Evolutionary conservation across 2,329 filamentous ascomycete genomes (phyloP).

Genomic region (Microascus cirrosus): DNA sequence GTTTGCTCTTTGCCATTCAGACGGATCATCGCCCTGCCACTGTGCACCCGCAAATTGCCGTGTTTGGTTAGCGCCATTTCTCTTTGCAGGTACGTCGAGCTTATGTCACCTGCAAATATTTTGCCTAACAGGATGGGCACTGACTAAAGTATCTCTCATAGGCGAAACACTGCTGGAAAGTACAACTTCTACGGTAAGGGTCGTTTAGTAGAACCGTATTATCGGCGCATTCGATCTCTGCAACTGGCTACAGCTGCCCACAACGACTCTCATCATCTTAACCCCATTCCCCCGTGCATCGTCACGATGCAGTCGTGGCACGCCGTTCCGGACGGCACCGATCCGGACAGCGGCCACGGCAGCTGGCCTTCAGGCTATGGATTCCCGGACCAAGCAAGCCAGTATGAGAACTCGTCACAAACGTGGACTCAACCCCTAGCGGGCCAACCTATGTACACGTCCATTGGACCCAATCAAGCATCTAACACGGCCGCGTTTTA

Average conservation of each 20-base stretch:
- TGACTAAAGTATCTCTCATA: not conserved
- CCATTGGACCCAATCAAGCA: slow-evolving; percentile 14
- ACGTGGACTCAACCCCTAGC: slow-evolving; percentile 24
- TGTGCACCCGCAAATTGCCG: not conserved
- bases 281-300: not conserved
- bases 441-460: slow-evolving; percentile 19
- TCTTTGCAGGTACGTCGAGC: not conserved
- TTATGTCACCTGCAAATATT: not conserved
- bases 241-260: not conserved
- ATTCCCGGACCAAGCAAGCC: slow-evolving; percentile 20
- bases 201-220: not conserved
- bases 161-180: too few species aligned
- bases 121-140: not conserved
- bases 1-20: not conserved
- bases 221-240: too few species aligned
- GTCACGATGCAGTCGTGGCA: slow-evolving; percentile 29
- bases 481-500: slow-evolving; percentile 19
- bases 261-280: not conserved
- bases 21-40: not conserved
- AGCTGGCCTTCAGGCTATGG: slow-evolving; percentile 23
- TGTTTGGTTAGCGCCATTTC: slow-evolving; percentile 1
- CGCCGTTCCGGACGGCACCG: slow-evolving; percentile 21
- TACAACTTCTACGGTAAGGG: too few species aligned
- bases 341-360: slow-evolving; percentile 16
- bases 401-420: slow-evolving; percentile 24